Evolutionary conservation across 106 monocot species (phyloP).

Genomic region (Agapanthus africanus): DNA sequence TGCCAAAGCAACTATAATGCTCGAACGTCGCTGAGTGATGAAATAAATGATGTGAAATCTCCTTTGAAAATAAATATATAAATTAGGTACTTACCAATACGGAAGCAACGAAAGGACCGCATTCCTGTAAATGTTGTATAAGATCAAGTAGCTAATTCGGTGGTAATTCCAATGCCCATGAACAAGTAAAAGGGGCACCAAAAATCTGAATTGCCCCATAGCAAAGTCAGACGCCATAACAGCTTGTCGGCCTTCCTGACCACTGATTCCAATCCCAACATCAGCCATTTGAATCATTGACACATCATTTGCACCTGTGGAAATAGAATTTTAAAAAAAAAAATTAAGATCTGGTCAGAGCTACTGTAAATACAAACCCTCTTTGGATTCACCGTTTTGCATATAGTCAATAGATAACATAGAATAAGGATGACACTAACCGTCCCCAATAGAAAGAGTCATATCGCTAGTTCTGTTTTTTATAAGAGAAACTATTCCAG

Average conservation of each 20-base stretch:
- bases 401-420: too few relatives aligned
- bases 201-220: constrained; percentile 72
- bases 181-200: constrained; percentile 62
- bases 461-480: constrained; percentile 87
- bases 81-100: too few relatives aligned
- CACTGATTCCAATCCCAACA: constrained; percentile 68
- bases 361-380: too few relatives aligned
- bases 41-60: too few relatives aligned
- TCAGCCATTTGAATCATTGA: constrained; percentile 84
- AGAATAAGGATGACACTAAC: too few relatives aligned
- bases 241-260: constrained; percentile 65
- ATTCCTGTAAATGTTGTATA: constrained; percentile 74
- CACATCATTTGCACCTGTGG: constrained; percentile 85
- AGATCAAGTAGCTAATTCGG: constrained; percentile 59
- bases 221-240: constrained; percentile 78
- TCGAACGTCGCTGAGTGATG: too few relatives aligned
- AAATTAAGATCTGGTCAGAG: too few relatives aligned
- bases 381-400: too few relatives aligned
- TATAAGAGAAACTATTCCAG: constrained; percentile 87
- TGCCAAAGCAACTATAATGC: too few relatives aligned
- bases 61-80: too few relatives aligned
- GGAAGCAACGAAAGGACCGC: too few relatives aligned
- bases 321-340: too few relatives aligned
- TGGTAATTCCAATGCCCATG: constrained; percentile 94
- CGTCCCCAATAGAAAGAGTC: constrained; percentile 98